Evolutionary conservation across 768 basidiomycete genomes (phyloP).

Genomic region (Lentinula guzmanii): DNA sequence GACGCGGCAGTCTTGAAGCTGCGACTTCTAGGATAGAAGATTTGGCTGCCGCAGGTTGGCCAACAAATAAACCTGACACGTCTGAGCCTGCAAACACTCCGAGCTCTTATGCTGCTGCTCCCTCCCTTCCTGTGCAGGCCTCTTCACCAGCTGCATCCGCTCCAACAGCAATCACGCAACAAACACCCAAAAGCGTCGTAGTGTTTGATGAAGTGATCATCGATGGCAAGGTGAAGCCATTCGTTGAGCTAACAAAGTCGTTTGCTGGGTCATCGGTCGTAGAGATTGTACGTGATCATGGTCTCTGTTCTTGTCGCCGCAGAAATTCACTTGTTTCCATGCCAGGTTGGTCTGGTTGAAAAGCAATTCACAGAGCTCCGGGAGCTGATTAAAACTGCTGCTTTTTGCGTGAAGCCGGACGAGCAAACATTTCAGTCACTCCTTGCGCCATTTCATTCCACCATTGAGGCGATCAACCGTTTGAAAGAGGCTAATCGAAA

Average conservation of each 20-base stretch:
- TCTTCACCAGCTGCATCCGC: constrained; percentile 30
- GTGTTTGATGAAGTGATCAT: constrained; percentile 75
- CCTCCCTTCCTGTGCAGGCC: constrained; percentile 20
- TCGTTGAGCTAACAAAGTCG: constrained; percentile 62
- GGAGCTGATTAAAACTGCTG: constrained; percentile 59
- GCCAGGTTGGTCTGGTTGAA: constrained; percentile 63
- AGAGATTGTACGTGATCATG: constrained; percentile 59
- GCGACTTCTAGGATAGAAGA: constrained; percentile 94
- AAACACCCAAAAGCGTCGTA: constrained; percentile 52
- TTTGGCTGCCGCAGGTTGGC: constrained; percentile 43
- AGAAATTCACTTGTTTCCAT: neutral
- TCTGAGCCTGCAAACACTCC: neutral
- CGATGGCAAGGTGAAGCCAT: constrained; percentile 67
- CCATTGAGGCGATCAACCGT: constrained; percentile 72
- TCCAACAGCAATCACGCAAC: constrained; percentile 9
- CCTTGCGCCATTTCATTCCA: constrained; percentile 61
- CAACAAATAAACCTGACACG: constrained; percentile 11
- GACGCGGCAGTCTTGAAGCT: constrained; percentile 72
- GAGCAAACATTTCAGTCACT: constrained; percentile 49
- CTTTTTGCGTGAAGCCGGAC: constrained; percentile 77
- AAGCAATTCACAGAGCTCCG: constrained; percentile 64
- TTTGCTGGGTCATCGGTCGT: constrained; percentile 66
- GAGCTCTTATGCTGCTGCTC: constrained; percentile 5
- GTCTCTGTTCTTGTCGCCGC: neutral
- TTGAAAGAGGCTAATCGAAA: constrained; percentile 78